phyloP scores from a whole-genome alignment of 2,329 filamentous ascomycete genomes.

The Lasiodiplodia citricola region DNA sequence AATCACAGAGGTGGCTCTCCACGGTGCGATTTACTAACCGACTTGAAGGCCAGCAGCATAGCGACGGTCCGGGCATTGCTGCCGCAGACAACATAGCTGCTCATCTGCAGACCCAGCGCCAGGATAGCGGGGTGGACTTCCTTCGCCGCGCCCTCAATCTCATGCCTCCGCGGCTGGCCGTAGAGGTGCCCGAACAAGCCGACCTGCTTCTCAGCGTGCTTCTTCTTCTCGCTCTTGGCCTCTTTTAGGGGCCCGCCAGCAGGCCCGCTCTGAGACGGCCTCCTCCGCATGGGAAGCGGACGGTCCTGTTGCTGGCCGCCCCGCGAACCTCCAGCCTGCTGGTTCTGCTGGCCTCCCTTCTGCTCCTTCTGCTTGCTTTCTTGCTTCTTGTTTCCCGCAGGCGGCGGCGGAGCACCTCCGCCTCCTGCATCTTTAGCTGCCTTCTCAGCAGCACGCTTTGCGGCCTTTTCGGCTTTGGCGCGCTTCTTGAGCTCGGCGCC shows the following conservation, averaged over 20 bases:
- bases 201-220: conserved; percentile 60
- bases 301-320: conserved; percentile 34
- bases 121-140: conserved; percentile 86
- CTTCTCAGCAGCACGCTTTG: conserved; percentile 76
- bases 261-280: conserved; percentile 39
- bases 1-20: too few relatives aligned
- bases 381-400: conserved; percentile 43
- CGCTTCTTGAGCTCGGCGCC: conserved; percentile 85
- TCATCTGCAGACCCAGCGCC: conserved; percentile 87
- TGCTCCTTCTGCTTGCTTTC: conserved; percentile 47
- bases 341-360: conserved; percentile 37
- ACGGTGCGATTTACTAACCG: conserved; percentile 57
- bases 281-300: conserved; percentile 38
- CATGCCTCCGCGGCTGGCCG: conserved; percentile 72
- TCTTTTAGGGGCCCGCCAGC: conserved; percentile 36
- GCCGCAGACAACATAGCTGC: conserved; percentile 84
- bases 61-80: conserved; percentile 87
- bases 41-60: conserved; percentile 87
- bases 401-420: conserved; percentile 37
- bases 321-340: conserved; percentile 41
- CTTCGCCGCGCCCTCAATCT: conserved; percentile 65
- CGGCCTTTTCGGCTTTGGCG: conserved; percentile 90
- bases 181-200: conserved; percentile 84
- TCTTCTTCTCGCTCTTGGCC: conserved; percentile 42
- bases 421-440: conserved; percentile 43